Base-by-base conservation (phyloP, 768 basidiomycete species). In the Agrocybe chaxingu region DNA sequence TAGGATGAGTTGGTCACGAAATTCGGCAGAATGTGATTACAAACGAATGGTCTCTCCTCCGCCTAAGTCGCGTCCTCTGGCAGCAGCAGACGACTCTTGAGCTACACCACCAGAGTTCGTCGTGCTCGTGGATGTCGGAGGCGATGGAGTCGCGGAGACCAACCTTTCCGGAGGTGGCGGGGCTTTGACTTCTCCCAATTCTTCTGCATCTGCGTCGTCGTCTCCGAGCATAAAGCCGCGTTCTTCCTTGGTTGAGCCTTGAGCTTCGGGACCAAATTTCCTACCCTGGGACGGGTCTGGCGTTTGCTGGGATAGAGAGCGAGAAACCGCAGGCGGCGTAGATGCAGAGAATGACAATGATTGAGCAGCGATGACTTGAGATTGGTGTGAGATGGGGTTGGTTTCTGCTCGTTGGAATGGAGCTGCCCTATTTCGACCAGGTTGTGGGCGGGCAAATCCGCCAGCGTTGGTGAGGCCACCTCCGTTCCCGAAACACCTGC, bases 301-400 rank as follows among this genome's bases (percentile, higher is more conserved):
- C 46, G 48, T 47, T 42, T 39, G 49, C 10, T 24, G 19, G 7
- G 38, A 37, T 42, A 55, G 54, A 7, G 62, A 50, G 16, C 52
- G 57, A 18, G 60, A 38, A 4, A 60, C 38, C n/a, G 58, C 48
- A 24, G 61, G 47, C 3, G 50, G 49, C 8, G 56, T 38, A 13
- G 62, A 50, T 13, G 57, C 42, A 16, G 62, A 51, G 48, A 54
- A 57, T 2, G 62, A 56, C 30, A 58, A 56, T 12, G 64, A 61
- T 42, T 58, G 60, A 31, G 64, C 64, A 19, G 54, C 57, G 9
- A 61, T 58, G 6, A 65, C 61, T 58, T 71, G 72, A 2, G 68
- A 62, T 40, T 74, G 73, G 44, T 76, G 74, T 3, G 72, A 74
- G n/a, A 74, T 56, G 9, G 74, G 73, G 43, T 76, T 76, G 13